Evolutionary conservation across 169 alveolate species (phyloP).

Genomic region (Cryptosporidium baileyi): DNA sequence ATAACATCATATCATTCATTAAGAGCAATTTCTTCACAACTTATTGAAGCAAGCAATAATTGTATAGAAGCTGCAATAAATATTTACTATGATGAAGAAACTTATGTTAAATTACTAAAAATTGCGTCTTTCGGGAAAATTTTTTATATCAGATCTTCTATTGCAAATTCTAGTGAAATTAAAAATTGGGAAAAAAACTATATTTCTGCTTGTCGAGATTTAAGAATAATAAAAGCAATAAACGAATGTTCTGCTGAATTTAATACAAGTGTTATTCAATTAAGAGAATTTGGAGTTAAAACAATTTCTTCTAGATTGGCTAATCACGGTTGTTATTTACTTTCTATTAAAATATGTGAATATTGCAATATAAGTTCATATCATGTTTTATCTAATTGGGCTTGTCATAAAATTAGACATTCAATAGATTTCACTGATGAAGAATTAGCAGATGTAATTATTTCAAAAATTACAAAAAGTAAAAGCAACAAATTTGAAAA

Average conservation of each 20-base stretch:
- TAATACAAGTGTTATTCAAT: constrained; percentile 35
- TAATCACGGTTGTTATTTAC: constrained; percentile 71
- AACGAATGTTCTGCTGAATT: constrained; percentile 48
- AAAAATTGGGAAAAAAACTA: constrained; percentile 44
- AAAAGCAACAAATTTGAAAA: neutral
- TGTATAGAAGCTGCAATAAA: constrained; percentile 81
- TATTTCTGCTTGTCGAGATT: constrained; percentile 62
- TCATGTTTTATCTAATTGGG: constrained; percentile 77
- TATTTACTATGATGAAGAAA: constrained; percentile 74
- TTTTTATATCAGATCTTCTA: constrained; percentile 8
- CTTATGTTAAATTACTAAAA: constrained; percentile 22
- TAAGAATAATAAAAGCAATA: constrained; percentile 31
- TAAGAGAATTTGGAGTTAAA: constrained; percentile 23
- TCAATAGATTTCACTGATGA: constrained; percentile 78
- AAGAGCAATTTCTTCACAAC: constrained; percentile 77
- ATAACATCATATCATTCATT: constrained; percentile 80
- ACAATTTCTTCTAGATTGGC: constrained; percentile 48
- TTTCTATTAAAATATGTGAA: constrained; percentile 80
- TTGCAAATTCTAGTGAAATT: neutral
- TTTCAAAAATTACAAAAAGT: constrained; percentile 18
- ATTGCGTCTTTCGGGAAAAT: constrained; percentile 57
- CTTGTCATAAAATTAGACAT: constrained; percentile 75
- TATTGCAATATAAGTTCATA: constrained; percentile 75
- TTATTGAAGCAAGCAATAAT: constrained; percentile 76
- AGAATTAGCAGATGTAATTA: constrained; percentile 62